Evolutionary conservation across 73 alveolate genomes (phyloP).

Genomic region (Diophrys appendiculata): DNA sequence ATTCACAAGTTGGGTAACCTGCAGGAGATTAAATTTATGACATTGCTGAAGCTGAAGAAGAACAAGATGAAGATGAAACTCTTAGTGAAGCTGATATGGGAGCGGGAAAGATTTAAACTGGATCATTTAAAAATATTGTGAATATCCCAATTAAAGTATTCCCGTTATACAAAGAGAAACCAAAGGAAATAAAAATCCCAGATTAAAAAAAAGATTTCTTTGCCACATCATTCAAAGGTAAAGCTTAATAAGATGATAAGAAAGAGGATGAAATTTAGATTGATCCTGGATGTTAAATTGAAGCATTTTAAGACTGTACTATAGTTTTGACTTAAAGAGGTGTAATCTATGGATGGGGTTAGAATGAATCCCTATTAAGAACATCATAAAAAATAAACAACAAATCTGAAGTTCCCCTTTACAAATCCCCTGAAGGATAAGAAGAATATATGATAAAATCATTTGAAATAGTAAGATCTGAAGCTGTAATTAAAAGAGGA

Average conservation of each 20-base stretch:
- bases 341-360: slow-evolving; percentile 1
- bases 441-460: neutral
- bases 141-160: neutral
- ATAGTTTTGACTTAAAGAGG: neutral
- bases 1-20: slow-evolving; percentile 22
- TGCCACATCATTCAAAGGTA: too few relatives aligned
- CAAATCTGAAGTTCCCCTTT: neutral
- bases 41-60: neutral
- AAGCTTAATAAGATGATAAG: too few relatives aligned
- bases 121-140: neutral
- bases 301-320: neutral
- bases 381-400: neutral
- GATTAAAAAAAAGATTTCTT: too few relatives aligned
- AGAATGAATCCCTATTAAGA: neutral
- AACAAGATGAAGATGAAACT: neutral
- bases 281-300: neutral
- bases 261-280: too few relatives aligned
- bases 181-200: neutral
- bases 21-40: neutral
- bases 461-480: neutral
- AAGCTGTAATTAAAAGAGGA: too few relatives aligned
- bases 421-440: neutral
- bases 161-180: neutral
- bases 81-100: neutral
- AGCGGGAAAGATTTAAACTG: neutral